Evolutionary conservation across 208 protist genomes (phyloP).

Genomic region (Leishmania gerbilli): DNA sequence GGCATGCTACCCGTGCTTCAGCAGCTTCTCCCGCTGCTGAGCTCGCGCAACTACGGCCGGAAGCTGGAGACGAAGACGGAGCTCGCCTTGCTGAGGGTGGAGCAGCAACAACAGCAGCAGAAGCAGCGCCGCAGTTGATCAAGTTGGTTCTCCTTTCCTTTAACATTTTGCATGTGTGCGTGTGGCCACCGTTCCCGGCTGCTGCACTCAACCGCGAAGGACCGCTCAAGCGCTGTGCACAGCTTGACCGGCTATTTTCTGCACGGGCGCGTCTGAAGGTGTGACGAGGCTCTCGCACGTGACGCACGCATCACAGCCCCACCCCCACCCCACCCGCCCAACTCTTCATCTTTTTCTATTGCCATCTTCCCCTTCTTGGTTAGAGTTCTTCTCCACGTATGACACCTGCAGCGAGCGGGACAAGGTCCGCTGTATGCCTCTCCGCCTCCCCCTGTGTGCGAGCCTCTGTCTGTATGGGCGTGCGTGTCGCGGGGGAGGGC

Average conservation of each 20-base stretch:
- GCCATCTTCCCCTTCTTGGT: background rate
- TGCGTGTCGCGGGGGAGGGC: background rate
- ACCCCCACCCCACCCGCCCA: background rate
- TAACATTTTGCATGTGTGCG: too few relatives aligned
- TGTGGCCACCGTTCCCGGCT: background rate
- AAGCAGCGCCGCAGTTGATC: constrained; percentile 4
- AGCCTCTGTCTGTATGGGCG: background rate
- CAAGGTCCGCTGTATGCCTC: background rate
- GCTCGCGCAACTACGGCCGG: constrained; percentile 64
- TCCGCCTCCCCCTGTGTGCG: background rate
- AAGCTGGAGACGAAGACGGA: constrained; percentile 62
- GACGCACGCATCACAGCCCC: background rate
- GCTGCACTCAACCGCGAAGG: background rate
- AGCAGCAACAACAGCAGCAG: constrained; percentile 28
- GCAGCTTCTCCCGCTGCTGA: constrained; percentile 39
- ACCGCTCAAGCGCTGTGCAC: background rate
- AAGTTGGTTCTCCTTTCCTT: background rate
- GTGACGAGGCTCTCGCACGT: too few relatives aligned
- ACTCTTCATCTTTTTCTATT: background rate
- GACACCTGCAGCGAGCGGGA: background rate
- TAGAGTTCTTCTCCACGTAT: background rate
- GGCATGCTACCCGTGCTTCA: constrained; percentile 51
- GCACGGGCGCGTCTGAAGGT: background rate
- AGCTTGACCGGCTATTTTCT: background rate
- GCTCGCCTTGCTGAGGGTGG: constrained; percentile 50